These are phyloP conservation scores for Fusarium camptoceras DNA, from an alignment of 2,329 filamentous ascomycete genomes.

Conservation along the genomic window DNA sequence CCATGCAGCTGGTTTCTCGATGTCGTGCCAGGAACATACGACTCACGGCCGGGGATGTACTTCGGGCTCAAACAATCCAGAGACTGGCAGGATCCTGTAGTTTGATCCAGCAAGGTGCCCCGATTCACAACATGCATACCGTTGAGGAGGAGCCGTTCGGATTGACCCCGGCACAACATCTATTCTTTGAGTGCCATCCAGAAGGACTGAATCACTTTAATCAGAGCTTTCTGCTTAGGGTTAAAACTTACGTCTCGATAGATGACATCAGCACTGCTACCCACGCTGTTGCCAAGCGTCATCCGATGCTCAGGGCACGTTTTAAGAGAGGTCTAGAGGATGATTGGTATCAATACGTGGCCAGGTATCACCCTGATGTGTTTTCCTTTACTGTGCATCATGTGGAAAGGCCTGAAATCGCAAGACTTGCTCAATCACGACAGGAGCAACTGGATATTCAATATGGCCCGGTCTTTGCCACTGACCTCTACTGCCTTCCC, in stretches of 20 bases:
- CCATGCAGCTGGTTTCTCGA: background rate
- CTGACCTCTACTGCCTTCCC: background rate
- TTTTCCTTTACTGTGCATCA: background rate
- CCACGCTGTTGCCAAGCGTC: background rate
- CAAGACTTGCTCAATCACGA: too few species aligned
- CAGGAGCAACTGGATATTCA: background rate
- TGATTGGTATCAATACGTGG: too few species aligned
- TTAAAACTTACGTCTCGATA: too few species aligned
- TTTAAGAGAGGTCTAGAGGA: too few species aligned
- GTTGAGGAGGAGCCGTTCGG: too few species aligned
- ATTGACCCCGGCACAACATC: too few species aligned
- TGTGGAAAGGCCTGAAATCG: too few species aligned
- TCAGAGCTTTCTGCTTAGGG: conserved; percentile 57
- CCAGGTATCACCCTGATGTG: background rate
- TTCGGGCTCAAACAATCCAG: background rate
- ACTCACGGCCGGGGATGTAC: background rate
- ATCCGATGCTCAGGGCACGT: too few species aligned
- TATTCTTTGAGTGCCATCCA: conserved; percentile 51
- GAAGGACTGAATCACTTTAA: conserved; percentile 54
- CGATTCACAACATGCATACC: conserved; percentile 57
- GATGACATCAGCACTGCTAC: too few species aligned
- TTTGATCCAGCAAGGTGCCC: too few species aligned
- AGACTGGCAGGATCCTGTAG: too few species aligned
- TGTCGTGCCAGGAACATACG: background rate
- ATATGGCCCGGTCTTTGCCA: background rate